Evolutionary conservation across 441 rosid species (phyloP).

Genomic region (Kokia cookei): DNA sequence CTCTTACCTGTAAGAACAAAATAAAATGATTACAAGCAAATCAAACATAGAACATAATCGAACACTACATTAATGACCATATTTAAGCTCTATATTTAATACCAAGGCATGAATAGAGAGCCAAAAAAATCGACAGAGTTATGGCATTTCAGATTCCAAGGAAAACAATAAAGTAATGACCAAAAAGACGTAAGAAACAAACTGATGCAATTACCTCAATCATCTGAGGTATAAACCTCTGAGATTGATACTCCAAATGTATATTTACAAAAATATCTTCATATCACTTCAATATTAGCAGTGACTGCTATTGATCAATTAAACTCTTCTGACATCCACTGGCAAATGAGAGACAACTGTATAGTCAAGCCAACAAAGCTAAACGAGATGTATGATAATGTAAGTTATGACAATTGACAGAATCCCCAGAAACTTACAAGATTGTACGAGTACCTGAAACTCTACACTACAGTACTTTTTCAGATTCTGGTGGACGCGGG

Average conservation of each 20-base stretch:
- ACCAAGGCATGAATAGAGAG: background rate
- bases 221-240: background rate
- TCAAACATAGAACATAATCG: background rate
- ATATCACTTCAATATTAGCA: constrained; percentile 4
- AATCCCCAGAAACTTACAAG: constrained; percentile 8
- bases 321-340: constrained; percentile 14
- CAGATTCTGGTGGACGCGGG: constrained; percentile 19
- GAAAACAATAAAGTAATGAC: background rate
- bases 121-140: background rate
- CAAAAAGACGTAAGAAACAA: background rate
- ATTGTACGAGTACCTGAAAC: constrained; percentile 26
- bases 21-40: constrained; percentile 2
- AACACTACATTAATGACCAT: background rate
- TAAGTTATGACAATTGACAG: constrained; percentile 7
- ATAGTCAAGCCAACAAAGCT: background rate
- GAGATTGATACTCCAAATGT: constrained; percentile 7
- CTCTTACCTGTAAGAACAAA: constrained; percentile 3
- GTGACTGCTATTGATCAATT: constrained; percentile 7
- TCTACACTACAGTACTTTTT: constrained; percentile 23
- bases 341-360: constrained; percentile 11
- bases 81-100: background rate
- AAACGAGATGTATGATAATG: background rate
- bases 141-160: background rate
- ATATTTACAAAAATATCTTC: constrained; percentile 10
- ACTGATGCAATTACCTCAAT: constrained; percentile 13